phyloP scores from a whole-genome alignment of 1,284 basidiomycete genomes.

The Pseudomicrostroma phylloplanum region DNA sequence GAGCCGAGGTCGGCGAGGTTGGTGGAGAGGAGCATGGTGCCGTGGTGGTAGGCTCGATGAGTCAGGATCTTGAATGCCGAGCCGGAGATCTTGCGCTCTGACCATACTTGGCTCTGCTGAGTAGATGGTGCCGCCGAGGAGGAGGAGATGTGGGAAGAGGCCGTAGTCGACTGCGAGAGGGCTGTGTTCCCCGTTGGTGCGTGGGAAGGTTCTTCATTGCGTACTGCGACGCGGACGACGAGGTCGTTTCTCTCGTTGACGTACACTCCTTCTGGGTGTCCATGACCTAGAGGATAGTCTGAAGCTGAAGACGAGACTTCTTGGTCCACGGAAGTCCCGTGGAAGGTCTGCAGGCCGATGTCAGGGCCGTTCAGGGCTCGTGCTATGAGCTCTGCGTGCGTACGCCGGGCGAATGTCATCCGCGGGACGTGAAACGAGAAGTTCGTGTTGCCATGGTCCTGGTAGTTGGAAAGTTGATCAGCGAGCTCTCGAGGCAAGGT shows the following conservation, averaged over 20 bases:
- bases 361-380: constrained; percentile 61
- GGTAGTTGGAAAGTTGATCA: constrained; percentile 4
- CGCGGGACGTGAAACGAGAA: constrained; percentile 89
- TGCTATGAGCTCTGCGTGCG: constrained; percentile 71
- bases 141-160: constrained; percentile 5
- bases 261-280: constrained; percentile 33
- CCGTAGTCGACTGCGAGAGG: constrained; percentile 10
- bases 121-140: too few relatives aligned
- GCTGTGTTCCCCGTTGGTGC: constrained; percentile 57
- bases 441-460: constrained; percentile 97
- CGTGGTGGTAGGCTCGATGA: constrained; percentile 90
- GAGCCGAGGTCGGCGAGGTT: constrained; percentile 31
- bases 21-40: constrained; percentile 82
- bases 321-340: background rate
- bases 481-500: background rate
- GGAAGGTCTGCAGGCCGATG: background rate
- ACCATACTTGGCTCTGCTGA: constrained; percentile 3
- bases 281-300: background rate
- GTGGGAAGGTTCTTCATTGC: too few relatives aligned
- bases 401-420: constrained; percentile 69
- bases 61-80: constrained; percentile 95
- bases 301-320: background rate
- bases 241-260: constrained; percentile 84
- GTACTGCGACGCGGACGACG: constrained; percentile 26
- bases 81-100: constrained; percentile 71